Conservation (phyloP, 192 early-diverging fungal species). For the Coemansia sp. region DNA sequence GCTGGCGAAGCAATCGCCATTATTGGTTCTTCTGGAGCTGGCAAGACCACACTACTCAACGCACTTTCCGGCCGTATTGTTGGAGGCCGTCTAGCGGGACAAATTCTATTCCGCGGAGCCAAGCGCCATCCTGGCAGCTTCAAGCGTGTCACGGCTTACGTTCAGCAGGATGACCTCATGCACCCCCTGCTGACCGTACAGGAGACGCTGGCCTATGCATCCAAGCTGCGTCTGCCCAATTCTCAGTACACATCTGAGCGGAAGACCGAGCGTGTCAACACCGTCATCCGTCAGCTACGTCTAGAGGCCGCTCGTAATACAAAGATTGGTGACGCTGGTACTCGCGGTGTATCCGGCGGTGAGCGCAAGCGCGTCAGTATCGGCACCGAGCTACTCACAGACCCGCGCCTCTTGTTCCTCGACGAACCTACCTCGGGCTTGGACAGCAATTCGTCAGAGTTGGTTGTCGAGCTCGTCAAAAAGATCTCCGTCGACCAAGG, state of each 20-base stretch:
- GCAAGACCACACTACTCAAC: constrained; percentile 89
- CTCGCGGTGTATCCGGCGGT: constrained; percentile 61
- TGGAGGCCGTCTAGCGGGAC: constrained; percentile 61
- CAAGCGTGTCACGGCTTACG: constrained; percentile 57
- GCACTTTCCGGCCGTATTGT: constrained; percentile 72
- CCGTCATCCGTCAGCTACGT: constrained; percentile 69
- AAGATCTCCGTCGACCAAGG: constrained; percentile 62
- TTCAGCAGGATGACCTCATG: constrained; percentile 63
- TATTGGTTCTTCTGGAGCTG: constrained; percentile 92
- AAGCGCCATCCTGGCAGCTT: constrained; percentile 52
- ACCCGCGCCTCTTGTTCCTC: constrained; percentile 62
- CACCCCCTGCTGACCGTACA: constrained; percentile 72
- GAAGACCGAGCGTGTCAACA: constrained; percentile 67
- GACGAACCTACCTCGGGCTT: constrained; percentile 71
- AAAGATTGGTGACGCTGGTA: constrained; percentile 53
- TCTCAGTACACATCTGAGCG: constrained; percentile 47
- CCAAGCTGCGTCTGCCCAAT: constrained; percentile 72
- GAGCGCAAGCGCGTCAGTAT: constrained; percentile 62
- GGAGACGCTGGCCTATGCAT: constrained; percentile 78
- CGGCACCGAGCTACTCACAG: constrained; percentile 57
- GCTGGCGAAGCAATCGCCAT: constrained; percentile 82
- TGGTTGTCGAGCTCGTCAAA: constrained; percentile 67
- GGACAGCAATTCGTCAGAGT: constrained; percentile 70
- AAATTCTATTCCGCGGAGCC: constrained; percentile 60
- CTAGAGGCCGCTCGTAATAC: constrained; percentile 65